Conservation (phyloP, 208 protist species). For the Leishmania major region DNA sequence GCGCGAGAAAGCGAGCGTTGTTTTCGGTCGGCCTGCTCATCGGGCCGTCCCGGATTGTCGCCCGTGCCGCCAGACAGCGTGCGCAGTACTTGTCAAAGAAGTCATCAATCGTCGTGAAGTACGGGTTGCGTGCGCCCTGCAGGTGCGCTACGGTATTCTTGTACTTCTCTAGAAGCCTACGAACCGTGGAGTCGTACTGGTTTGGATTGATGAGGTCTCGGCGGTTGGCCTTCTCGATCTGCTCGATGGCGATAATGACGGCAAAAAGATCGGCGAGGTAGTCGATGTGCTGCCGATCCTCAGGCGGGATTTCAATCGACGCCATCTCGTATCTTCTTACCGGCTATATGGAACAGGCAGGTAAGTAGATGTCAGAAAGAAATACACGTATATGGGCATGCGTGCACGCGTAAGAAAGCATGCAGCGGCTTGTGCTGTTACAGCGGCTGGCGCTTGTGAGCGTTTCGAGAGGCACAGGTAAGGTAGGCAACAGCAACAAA, state of each 20-base stretch:
- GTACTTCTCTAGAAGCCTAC: slow-evolving; percentile 95
- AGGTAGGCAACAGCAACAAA: neutral
- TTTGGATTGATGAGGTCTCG: slow-evolving; percentile 89
- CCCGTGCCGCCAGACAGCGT: slow-evolving; percentile 61
- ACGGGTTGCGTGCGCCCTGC: slow-evolving; percentile 62
- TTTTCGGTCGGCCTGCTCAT: slow-evolving; percentile 44
- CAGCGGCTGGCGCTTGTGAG: neutral
- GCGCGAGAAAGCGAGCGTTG: slow-evolving; percentile 51
- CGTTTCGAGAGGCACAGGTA: neutral
- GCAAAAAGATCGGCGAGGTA: slow-evolving; percentile 96
- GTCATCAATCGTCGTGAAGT: slow-evolving; percentile 85
- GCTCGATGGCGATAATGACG: slow-evolving; percentile 93
- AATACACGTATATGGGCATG: neutral
- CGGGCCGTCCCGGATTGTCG: slow-evolving; percentile 65
- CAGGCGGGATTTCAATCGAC: slow-evolving; percentile 47
- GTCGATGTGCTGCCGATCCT: slow-evolving; percentile 89
- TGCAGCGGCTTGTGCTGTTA: neutral
- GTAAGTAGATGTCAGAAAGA: neutral
- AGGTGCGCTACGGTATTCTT: slow-evolving; percentile 87
- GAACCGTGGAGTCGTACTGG: slow-evolving; percentile 85
- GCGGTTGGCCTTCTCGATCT: slow-evolving; percentile 94
- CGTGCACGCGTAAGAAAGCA: neutral
- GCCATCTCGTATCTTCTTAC: neutral
- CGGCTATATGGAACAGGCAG: neutral
- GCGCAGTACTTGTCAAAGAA: slow-evolving; percentile 93